Conservation (phyloP, 345 rosid species). For the Pseudoturritis turrita region DNA sequence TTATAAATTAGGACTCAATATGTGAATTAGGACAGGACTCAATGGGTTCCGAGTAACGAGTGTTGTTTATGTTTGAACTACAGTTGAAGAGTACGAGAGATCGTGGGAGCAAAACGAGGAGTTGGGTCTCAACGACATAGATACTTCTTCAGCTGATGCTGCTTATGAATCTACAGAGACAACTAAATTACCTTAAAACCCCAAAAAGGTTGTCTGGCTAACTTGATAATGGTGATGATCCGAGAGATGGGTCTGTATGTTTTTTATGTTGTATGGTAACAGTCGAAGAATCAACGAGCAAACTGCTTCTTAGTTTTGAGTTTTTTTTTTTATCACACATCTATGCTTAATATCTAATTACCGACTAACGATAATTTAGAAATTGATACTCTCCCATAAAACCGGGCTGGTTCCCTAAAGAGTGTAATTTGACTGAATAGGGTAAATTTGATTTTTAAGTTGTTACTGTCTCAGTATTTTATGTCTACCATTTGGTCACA, state of each 20-base stretch:
- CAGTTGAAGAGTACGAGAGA: slow-evolving; percentile 85
- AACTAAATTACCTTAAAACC: neutral
- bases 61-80: neutral
- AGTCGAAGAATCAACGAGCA: neutral
- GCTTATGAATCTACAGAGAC: slow-evolving; percentile 43
- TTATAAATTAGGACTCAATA: neutral
- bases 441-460: no score
- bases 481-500: no score
- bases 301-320: no score
- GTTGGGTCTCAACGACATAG: slow-evolving; percentile 82
- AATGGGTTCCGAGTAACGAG: neutral
- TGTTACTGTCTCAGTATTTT: no score
- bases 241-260: neutral
- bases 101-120: slow-evolving; percentile 97
- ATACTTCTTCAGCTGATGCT: slow-evolving; percentile 80
- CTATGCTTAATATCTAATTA: no score
- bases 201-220: neutral
- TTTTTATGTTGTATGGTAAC: slow-evolving; percentile 5
- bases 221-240: neutral
- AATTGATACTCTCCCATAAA: no score
- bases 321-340: no score
- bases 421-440: no score
- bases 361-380: no score
- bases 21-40: neutral
- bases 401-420: no score